Base-by-base conservation (phyloP, 2,329 filamentous ascomycete genomes). In the Akanthomyces lecanii region DNA sequence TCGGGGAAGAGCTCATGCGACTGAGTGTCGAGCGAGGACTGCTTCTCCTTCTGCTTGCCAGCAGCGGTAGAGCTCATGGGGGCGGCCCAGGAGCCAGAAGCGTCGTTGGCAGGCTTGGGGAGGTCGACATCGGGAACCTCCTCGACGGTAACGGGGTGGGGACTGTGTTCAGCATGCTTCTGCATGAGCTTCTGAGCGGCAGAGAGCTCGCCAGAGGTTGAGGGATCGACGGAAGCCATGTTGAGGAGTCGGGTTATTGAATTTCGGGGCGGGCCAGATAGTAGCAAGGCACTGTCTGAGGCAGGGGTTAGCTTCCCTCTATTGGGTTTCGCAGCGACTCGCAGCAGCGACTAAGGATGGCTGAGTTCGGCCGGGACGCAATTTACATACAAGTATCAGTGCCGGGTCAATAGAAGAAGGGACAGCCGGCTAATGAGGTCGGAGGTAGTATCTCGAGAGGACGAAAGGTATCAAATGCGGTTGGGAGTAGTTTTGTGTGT, bases 1-100 rank as follows among this genome's bases (percentile, higher is more conserved):
- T 93, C 88, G n/a, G 95, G 95, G 82, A 99, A 99, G 64, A 91
- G 81, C 76, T 98, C 93, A 72, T 96, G 90, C 21, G 91, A 96
- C 71, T 91, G 85, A 23, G 91, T 93, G 75, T 98, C 91, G 65
- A 97, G 79, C 23, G 59, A 61, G 59, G 70, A 62, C 45, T 81
- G 70, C 50, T 78, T 76, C 62, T 84, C 81, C 73, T 88, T 88
- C 73, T 89, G 86, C 79, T 91, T 92, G 60, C 84, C 86, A 51
- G 85, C 84, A 65, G 85, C 82, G 76, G 89, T 91, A 58, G 85
- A 78, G 65, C 85, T 85, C 69, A 82, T 74, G 25, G 81, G 75
- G 61, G 78, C 77, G 61, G 75, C 76, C 76, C 79, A 80, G 53
- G 78, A 78, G 62, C 81, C 77, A 59, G 79, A 77, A 67, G 74